Evolutionary conservation across 768 basidiomycete species (phyloP), one percentile per base, ranked within the genome.

Genomic region (Lactifluus hygrophoroides): DNA sequence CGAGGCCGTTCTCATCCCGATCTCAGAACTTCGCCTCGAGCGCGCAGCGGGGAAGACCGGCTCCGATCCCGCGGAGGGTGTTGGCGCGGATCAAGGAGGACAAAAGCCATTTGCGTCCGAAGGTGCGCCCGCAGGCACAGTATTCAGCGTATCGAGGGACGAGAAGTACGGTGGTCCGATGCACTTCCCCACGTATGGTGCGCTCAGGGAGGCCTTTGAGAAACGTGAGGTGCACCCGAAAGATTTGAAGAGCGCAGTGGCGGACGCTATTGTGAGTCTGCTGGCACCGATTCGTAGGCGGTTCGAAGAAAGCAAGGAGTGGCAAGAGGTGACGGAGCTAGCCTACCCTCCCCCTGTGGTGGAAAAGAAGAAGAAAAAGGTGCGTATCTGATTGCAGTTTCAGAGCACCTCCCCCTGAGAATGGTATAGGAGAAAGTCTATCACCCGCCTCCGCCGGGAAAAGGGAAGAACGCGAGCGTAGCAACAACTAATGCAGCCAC

Each of bases 1-100:
- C 60, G 75, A 86, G 64, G 84, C 88, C 14, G 94, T 95, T n/a
- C 70, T 94, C 58, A 89, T 96, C 65, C 93, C 93, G 32, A 84
- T 95, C 65, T 85, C 83, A 68, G 75, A 88, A 66, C 74, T 96
- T 35, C 80, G 88, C 17, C 67, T 86, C 34, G 87, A 89, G 56
- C 48, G 56, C 21, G 42, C 55, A 13, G 72, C 73, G 7, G 84
- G 82, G 13, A 69, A 75, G 52, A 72, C 72, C 7, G 72, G 69
- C 19, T 70, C 71, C 5, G 77, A 78, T 42, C 68, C 66, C 11
- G 72, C 73, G 14, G 75, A 74, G 35, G 70, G 79, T 3, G 74
- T 81, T 11, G 80, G 77, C 46, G 74, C 72, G 16, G 76, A 76
- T 2, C 77, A 27, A 32, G 46, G 42, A 5, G 34, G 78, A 3